Evolutionary conservation across 257 asterid species (phyloP).

Genomic region (Solanum etuberosum): DNA sequence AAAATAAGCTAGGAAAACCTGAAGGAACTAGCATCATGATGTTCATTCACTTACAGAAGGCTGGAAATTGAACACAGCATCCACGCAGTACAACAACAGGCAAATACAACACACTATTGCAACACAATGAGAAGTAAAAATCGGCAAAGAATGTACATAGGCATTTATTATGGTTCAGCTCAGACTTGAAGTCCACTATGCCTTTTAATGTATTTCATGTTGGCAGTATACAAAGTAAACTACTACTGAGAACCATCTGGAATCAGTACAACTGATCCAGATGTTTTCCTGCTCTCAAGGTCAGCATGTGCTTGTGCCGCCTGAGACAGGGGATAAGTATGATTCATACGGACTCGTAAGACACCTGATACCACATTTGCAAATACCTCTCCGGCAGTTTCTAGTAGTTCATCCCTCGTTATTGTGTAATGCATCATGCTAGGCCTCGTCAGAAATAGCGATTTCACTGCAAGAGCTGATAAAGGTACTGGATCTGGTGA

Average conservation of each 20-base stretch:
- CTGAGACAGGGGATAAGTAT: conserved; percentile 60
- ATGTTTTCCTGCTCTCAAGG: conserved; percentile 65
- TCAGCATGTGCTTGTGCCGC: conserved; percentile 83
- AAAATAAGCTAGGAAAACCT: neutral
- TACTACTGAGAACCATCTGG: conserved; percentile 26
- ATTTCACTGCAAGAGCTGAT: conserved; percentile 56
- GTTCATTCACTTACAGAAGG: neutral
- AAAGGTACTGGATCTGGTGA: conserved; percentile 63
- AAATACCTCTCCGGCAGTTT: conserved; percentile 71
- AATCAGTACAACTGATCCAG: conserved; percentile 77
- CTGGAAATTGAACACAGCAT: neutral
- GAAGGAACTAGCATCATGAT: neutral
- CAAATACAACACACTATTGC: neutral
- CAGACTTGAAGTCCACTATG: neutral
- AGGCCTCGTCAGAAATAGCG: conserved; percentile 90
- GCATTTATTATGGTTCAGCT: neutral
- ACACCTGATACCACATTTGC: conserved; percentile 57
- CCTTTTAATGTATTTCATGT: neutral
- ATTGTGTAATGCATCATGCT: conserved; percentile 51
- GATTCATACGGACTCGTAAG: conserved; percentile 53
- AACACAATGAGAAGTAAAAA: neutral
- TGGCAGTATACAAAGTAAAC: neutral
- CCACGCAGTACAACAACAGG: neutral
- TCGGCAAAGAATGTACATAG: neutral
- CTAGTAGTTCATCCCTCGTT: conserved; percentile 59